Evolutionary conservation across 306 rosid genomes (phyloP).

Genomic region (Fragaria iinumae): DNA sequence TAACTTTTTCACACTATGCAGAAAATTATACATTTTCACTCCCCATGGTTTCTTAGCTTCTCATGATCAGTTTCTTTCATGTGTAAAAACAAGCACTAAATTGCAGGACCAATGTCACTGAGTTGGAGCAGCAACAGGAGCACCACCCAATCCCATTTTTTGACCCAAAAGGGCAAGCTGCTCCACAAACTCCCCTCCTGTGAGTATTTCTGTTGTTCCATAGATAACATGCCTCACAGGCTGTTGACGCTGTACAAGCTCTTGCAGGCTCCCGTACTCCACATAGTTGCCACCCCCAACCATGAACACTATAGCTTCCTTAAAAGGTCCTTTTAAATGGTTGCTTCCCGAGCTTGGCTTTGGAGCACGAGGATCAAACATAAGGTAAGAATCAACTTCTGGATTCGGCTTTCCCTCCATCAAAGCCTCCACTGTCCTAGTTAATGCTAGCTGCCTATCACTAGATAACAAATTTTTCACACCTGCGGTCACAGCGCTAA

Average conservation of each 20-base stretch:
- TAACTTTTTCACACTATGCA: conserved; percentile 20
- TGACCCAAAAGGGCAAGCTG: conserved; percentile 83
- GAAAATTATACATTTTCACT: conserved; percentile 20
- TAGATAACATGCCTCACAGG: conserved; percentile 80
- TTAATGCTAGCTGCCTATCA: conserved; percentile 89
- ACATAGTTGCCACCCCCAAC: conserved; percentile 95
- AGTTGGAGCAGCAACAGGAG: conserved; percentile 44
- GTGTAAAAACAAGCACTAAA: conserved; percentile 23
- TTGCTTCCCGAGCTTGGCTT: conserved; percentile 76
- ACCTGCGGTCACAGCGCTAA: conserved; percentile 94
- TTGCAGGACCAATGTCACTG: conserved; percentile 38
- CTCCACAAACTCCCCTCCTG: conserved; percentile 88
- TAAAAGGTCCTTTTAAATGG: conserved; percentile 89
- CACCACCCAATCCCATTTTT: conserved; percentile 87
- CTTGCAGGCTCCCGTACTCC: conserved; percentile 88
- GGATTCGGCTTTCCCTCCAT: conserved; percentile 96
- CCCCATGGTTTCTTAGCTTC: conserved; percentile 26
- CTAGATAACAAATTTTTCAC: conserved; percentile 84
- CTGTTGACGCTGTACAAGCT: conserved; percentile 74
- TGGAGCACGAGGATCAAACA: conserved; percentile 89
- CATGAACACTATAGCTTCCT: conserved; percentile 95
- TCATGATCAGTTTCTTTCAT: conserved; percentile 5
- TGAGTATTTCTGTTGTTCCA: conserved; percentile 90
- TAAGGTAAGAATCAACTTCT: conserved; percentile 71
- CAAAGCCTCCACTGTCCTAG: conserved; percentile 91